A percentile compares a stretch with the other conserved stretches of the same genome.
phyloP scores from a whole-genome alignment of 192 early-diverging fungal genomes.

The Podila minutissima region DNA sequence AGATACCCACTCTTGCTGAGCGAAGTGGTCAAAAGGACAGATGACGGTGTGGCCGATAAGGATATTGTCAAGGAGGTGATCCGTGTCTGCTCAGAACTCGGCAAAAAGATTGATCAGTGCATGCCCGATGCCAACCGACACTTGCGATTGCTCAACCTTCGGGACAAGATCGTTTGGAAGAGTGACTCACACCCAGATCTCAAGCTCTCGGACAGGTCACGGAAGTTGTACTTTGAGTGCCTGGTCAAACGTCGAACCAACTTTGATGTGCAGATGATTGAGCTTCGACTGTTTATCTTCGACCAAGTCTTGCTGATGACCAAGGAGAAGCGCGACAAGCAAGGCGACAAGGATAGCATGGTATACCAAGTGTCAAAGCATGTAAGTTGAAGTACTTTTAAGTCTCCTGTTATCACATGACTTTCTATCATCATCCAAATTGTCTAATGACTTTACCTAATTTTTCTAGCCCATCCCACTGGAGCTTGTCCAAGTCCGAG shows the following conservation, averaged over 20 bases:
- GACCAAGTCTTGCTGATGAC: constrained; percentile 88
- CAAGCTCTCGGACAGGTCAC: constrained; percentile 71
- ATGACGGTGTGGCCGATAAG: constrained; percentile 79
- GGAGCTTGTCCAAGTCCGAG: constrained; percentile 72
- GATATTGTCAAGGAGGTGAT: constrained; percentile 76
- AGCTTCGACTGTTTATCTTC: constrained; percentile 86
- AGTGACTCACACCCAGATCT: constrained; percentile 66
- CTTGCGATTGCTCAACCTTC: constrained; percentile 22
- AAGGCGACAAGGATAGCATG: constrained; percentile 63
- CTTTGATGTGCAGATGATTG: constrained; percentile 64
- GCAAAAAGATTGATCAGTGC: constrained; percentile 79
- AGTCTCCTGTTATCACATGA: not conserved
- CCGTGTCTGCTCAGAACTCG: constrained; percentile 70
- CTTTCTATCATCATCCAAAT: too few relatives aligned
- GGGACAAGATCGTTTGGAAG: constrained; percentile 44
- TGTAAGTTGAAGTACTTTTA: constrained; percentile 10
- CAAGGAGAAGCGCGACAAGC: constrained; percentile 69
- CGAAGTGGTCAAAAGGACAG: constrained; percentile 84
- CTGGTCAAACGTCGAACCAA: constrained; percentile 72
- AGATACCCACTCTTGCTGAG: constrained; percentile 88
- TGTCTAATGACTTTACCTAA: not conserved
- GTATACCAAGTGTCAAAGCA: constrained; percentile 57
- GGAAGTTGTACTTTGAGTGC: constrained; percentile 83
- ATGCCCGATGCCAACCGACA: constrained; percentile 56
- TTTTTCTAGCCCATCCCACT: constrained; percentile 80